Base-by-base conservation (phyloP, 2,329 filamentous ascomycete species). In the Neoscytalidium dimidiatum region DNA sequence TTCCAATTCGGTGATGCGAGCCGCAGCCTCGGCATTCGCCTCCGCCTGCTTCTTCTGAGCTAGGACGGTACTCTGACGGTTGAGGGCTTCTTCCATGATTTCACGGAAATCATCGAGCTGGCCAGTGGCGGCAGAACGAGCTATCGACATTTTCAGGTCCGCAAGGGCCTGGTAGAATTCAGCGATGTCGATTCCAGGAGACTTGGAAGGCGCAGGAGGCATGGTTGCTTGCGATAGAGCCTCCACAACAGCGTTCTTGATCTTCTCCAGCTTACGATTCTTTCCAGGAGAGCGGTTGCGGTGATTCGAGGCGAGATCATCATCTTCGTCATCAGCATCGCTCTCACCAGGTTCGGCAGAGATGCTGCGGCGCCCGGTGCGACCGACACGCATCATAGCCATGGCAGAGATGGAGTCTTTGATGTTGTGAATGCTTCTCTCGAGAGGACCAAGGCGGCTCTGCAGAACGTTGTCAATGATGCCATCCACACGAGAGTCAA, bases 241-340 rank as follows among this genome's bases (percentile, higher is more conserved):
- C 71, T 92, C 87, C 19, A 91, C 77, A 21, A 84, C 75, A 35
- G 81, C 80, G 9, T 74, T 73, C 68, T 81, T 80, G 68, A 99
- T 92, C 75, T 94, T 92, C 65, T 97, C 93, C 71, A 94, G 78
- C 70, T 88, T 92, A 71, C 89, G 89, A 73, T 96, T 92, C 67
- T 89, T 86, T 65, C 87, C 86, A 19, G 93, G 92, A 70, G 94
- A 97, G 70, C 89, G 84, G 5, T 91, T 90, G 60, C 92, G 88
- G 64, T 74, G 87, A 84, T 89, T 71, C 80, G 63, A 60, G 26
- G 53, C 81, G 46, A 82, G 79, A 43, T 85, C 91, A 23, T 97
- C 93, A 69, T 96, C 94, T 73, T 97, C 93, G 67, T 97, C 94
- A 75, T 98, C 94, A 11, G 95, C 94, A 78, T 98, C 95, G 74